Percentiles rank a stretch among this genome's conserved stretches.
These are phyloP conservation scores for Ceratobasidium sp. DNA, from an alignment of 1,284 basidiomycete genomes.

Conservation along the genomic window DNA sequence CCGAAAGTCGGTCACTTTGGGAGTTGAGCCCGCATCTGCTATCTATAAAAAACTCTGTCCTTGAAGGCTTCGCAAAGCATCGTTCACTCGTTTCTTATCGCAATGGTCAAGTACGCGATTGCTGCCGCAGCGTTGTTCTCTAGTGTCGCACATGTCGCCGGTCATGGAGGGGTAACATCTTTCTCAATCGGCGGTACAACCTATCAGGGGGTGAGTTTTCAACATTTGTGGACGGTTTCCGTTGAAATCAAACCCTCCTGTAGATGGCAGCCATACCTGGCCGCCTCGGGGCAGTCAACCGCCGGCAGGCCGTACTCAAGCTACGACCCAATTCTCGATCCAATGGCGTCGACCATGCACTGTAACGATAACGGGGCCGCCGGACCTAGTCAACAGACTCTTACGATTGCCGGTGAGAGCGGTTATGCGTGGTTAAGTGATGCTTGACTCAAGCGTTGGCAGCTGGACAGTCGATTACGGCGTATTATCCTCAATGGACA, in stretches of 20 bases:
- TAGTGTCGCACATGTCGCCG: slow-evolving; percentile 7
- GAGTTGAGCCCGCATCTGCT: not conserved
- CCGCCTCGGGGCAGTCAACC: slow-evolving; percentile 41
- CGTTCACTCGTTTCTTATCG: not conserved
- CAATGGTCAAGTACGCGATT: slow-evolving; percentile 8
- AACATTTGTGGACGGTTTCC: no score
- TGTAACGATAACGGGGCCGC: slow-evolving; percentile 45
- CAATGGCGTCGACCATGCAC: slow-evolving; percentile 43
- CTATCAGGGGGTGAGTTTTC: slow-evolving; percentile 24
- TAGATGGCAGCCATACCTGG: slow-evolving; percentile 44
- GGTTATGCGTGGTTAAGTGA: no score
- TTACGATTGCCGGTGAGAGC: slow-evolving; percentile 30
- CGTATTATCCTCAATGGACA: slow-evolving; percentile 48
- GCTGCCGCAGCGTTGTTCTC: slow-evolving; percentile 17
- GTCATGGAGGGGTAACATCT: slow-evolving; percentile 34
- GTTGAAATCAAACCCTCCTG: not conserved
- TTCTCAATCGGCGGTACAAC: slow-evolving; percentile 20
- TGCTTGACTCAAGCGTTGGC: not conserved
- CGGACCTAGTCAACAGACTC: slow-evolving; percentile 23
- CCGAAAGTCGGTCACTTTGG: not conserved
- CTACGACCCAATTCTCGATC: slow-evolving; percentile 48
- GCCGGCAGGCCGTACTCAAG: slow-evolving; percentile 48
- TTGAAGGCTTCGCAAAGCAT: not conserved
- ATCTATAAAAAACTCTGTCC: not conserved
- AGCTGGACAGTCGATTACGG: slow-evolving; percentile 44